Base-by-base conservation (phyloP, 306 rosid species). In the Gynostemma pentaphyllum region DNA sequence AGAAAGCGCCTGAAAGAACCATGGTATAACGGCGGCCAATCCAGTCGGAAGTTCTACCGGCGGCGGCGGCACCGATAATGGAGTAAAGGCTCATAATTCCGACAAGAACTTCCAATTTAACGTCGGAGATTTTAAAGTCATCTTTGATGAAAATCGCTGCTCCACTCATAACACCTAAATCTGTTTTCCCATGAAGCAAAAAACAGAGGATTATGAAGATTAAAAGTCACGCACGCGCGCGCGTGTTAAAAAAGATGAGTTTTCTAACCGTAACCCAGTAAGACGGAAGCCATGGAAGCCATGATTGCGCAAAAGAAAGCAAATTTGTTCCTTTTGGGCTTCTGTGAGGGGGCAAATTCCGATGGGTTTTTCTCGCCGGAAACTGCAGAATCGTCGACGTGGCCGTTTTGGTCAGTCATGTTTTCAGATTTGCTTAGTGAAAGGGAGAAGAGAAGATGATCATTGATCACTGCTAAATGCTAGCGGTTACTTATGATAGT, bases 121-220 rank as follows among this genome's bases (percentile, higher is more conserved):
- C 68, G 75, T 92, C 90, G 0, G 72, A 30, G 15, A 88, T 24
- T 44, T 70, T 68, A 10, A 92, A 70, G 70, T 92, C 96, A 0
- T 75, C 15, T 66, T 86, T 12, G 37, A 92, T 92, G 68, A 46
- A 84, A 9, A 83, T 67, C 0, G 21, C 70, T 0, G 95, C 98
- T 71, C 98, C 98, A 62, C 98, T 92, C 96, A 92, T 92, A 45
- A 92, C 98, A 11, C 98, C 98, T 19, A 85, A 73, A 74, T 92
- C 98, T 91, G 83, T 53, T 36, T 15, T 41, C 7, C 45, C n/a
- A 41, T 41, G 45, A 41, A 41, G n/a, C 13, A 15, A 53, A 12
- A 0, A 53, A 2, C 0, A 26, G 57, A 22, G n/a, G 24, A 22
- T 21, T 2, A 7, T 2, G 29, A 37, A 18, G 45, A 2, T 9